These are phyloP conservation scores for Trametes punicea DNA, from an alignment of 768 basidiomycete species.

Conservation along the genomic window DNA sequence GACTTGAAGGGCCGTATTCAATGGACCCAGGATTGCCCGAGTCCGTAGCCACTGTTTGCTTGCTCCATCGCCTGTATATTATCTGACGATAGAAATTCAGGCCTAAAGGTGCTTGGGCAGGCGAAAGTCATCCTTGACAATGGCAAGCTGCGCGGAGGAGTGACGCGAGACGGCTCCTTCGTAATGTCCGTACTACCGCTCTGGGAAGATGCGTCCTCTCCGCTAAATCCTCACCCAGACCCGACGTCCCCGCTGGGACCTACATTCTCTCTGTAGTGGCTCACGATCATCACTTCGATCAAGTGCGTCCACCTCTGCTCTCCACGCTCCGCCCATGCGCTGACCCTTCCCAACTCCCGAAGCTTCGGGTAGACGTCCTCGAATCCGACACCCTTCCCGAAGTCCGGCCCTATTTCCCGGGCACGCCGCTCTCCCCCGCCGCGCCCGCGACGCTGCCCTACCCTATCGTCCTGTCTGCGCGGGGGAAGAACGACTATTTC, in stretches of 20 bases:
- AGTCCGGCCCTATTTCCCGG: constrained; percentile 60
- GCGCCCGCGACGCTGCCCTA: constrained; percentile 54
- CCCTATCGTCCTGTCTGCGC: constrained; percentile 56
- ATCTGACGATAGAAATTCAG: constrained; percentile 10
- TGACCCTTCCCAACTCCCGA: neutral
- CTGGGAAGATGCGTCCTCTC: neutral
- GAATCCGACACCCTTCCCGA: constrained; percentile 43
- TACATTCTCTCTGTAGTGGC: constrained; percentile 67
- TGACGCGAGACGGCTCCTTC: constrained; percentile 60
- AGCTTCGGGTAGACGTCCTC: constrained; percentile 70
- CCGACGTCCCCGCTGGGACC: constrained; percentile 62
- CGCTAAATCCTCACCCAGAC: constrained; percentile 38
- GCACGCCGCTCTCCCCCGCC: constrained; percentile 64
- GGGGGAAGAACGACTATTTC: constrained; percentile 60
- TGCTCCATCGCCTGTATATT: neutral
- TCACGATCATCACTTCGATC: constrained; percentile 68
- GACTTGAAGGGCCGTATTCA: constrained; percentile 61
- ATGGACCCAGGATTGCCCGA: constrained; percentile 70
- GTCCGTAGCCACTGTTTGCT: constrained; percentile 34
- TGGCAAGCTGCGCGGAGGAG: constrained; percentile 48
- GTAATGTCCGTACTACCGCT: constrained; percentile 50
- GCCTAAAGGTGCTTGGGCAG: constrained; percentile 42
- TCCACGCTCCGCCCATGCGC: neutral
- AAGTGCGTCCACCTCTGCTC: constrained; percentile 39
- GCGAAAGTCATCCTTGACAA: constrained; percentile 61